Evolutionary conservation across 2,329 filamentous ascomycete species (phyloP).

Genomic region (Alternaria hordeiaustralica): DNA sequence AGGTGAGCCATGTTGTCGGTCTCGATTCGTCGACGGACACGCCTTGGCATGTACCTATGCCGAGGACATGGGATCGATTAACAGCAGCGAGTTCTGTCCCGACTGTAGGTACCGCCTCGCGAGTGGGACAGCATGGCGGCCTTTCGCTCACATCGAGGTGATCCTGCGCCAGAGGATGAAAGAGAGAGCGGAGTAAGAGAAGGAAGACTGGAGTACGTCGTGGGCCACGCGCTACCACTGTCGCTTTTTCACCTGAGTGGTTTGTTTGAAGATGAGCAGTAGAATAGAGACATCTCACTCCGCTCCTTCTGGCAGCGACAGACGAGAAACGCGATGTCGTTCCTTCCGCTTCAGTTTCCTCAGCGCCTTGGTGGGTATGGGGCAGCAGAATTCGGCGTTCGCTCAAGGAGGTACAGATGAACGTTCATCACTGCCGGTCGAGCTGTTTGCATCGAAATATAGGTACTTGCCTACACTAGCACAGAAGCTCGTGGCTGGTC

Average conservation of each 20-base stretch:
- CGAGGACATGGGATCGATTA: conserved; percentile 31
- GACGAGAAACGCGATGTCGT: background rate
- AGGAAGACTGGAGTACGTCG: background rate
- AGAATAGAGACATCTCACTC: fast-evolving
- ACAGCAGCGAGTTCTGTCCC: conserved; percentile 26
- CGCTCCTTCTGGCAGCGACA: background rate
- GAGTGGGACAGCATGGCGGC: conserved; percentile 21
- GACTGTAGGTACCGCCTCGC: conserved; percentile 26
- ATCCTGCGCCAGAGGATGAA: background rate
- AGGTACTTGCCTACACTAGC: background rate
- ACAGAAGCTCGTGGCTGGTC: background rate
- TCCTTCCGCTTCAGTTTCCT: background rate
- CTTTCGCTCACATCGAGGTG: conserved; percentile 26
- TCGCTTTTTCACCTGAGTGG: background rate
- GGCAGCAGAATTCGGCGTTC: background rate
- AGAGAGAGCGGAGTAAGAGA: background rate
- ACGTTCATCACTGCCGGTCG: background rate
- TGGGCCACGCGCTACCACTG: background rate
- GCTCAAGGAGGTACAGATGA: background rate
- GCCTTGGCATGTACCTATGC: conserved; percentile 31
- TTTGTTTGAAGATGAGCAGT: background rate
- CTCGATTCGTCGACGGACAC: conserved; percentile 25
- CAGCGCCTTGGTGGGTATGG: background rate
- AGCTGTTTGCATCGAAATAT: background rate
- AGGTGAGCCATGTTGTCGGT: conserved; percentile 39